These are phyloP conservation scores for Jatropha curcas DNA, from an alignment of 345 rosid genomes.

Conservation along the genomic window DNA sequence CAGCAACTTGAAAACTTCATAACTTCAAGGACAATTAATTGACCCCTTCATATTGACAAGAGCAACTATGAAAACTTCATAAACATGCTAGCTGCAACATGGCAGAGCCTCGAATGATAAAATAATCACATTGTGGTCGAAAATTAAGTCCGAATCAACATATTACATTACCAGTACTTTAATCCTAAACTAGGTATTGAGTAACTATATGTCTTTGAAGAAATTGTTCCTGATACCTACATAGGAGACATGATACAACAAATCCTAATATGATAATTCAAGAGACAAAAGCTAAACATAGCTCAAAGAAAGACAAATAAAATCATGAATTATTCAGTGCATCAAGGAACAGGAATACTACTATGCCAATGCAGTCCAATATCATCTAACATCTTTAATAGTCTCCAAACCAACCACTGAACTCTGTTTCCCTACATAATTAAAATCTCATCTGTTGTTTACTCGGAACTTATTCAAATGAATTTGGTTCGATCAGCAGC, in stretches of 20 bases:
- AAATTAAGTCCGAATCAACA: background rate
- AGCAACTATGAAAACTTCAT: background rate
- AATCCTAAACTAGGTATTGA: background rate
- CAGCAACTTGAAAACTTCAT: background rate
- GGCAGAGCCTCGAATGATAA: background rate
- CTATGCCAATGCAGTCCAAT: background rate
- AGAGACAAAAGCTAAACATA: background rate
- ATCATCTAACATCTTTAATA: background rate
- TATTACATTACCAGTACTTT: background rate
- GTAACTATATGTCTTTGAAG: too few species aligned
- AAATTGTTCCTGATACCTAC: too few species aligned
- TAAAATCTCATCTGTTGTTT: background rate
- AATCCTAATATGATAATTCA: background rate
- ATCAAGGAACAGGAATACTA: background rate
- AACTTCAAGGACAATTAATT: background rate
- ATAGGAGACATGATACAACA: too few species aligned
- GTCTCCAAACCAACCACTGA: background rate
- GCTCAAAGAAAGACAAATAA: background rate
- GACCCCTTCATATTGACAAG: background rate
- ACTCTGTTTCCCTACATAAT: slow-evolving; percentile 2
- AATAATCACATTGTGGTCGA: too few species aligned
- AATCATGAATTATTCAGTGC: background rate
- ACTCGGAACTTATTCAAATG: background rate
- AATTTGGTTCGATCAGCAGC: background rate
- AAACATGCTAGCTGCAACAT: background rate